These are phyloP conservation scores for Capsella bursapastoris DNA, from an alignment of 345 rosid species.

Conservation along the genomic window DNA sequence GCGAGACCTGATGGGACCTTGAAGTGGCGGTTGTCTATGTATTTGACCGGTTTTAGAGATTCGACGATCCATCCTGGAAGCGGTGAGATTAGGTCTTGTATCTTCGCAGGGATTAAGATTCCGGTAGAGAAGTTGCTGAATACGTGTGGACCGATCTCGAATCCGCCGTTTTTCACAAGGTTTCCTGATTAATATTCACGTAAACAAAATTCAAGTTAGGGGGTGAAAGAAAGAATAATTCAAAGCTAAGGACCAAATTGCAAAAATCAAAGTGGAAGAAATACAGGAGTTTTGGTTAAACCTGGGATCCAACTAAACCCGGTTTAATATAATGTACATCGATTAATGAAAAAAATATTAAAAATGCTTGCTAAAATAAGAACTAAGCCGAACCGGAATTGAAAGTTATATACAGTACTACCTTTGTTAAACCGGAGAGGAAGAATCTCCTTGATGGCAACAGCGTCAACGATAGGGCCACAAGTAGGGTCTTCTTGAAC, in stretches of 20 bases:
- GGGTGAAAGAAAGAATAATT: background rate
- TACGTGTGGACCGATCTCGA: slow-evolving; percentile 77
- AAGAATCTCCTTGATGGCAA: slow-evolving; percentile 76
- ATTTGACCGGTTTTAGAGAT: slow-evolving; percentile 82
- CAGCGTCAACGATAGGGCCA: slow-evolving; percentile 81
- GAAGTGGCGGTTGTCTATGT: slow-evolving; percentile 71
- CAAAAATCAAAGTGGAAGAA: background rate
- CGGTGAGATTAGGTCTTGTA: slow-evolving; percentile 62
- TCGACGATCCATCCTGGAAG: slow-evolving; percentile 90
- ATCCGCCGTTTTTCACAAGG: slow-evolving; percentile 77
- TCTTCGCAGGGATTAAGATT: slow-evolving; percentile 67
- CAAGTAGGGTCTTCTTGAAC: slow-evolving; percentile 83
- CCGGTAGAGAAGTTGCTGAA: slow-evolving; percentile 88
- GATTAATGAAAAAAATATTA: too few relatives aligned
- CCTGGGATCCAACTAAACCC: too few relatives aligned
- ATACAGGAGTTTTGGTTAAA: background rate
- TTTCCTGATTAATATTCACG: slow-evolving; percentile 38
- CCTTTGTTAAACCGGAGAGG: slow-evolving; percentile 55
- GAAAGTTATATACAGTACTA: slow-evolving; percentile 2
- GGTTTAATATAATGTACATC: too few relatives aligned
- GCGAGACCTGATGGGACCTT: slow-evolving; percentile 65
- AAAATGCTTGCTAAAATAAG: too few relatives aligned
- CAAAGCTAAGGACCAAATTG: background rate
- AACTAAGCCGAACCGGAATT: background rate
- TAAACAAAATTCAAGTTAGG: background rate